Percentiles rank a stretch among this genome's conserved stretches.
These are phyloP conservation scores for Bisporella sp. DNA, from an alignment of 2,329 filamentous ascomycete genomes.

Conservation along the genomic window DNA sequence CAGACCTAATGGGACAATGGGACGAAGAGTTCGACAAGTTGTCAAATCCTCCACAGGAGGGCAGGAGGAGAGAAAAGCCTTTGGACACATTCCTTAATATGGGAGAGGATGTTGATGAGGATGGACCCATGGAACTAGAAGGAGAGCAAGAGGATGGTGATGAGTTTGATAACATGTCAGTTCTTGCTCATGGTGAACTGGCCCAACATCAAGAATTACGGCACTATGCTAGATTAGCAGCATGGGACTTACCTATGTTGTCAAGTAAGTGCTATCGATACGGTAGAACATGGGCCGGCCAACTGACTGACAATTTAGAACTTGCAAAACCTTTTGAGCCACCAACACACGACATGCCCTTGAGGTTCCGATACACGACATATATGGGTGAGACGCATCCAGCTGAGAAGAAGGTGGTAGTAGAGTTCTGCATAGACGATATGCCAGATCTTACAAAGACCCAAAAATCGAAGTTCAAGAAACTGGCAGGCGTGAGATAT, in stretches of 20 bases:
- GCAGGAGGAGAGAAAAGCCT: conserved; percentile 12
- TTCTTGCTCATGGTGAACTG: conserved; percentile 76
- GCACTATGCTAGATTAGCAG: conserved; percentile 78
- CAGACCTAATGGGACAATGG: not conserved
- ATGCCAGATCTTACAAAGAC: conserved; percentile 56
- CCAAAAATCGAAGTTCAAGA: conserved; percentile 76
- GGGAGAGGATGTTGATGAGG: conserved; percentile 28
- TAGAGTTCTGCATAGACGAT: conserved; percentile 76
- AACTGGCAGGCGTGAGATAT: conserved; percentile 78
- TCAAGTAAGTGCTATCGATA: conserved; percentile 55
- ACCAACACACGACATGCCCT: conserved; percentile 59
- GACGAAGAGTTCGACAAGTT: not conserved
- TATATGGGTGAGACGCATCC: conserved; percentile 95
- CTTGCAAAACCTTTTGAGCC: conserved; percentile 74
- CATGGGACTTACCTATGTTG: conserved; percentile 93
- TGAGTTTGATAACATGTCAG: conserved; percentile 77
- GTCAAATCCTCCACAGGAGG: conserved; percentile 1
- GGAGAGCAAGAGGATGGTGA: conserved; percentile 32
- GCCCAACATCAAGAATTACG: conserved; percentile 83
- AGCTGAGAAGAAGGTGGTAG: conserved; percentile 85
- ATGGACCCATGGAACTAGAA: conserved; percentile 20
- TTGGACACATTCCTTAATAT: conserved; percentile 28
- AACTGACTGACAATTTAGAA: conserved; percentile 43
- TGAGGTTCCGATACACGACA: conserved; percentile 93
- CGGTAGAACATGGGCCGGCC: not conserved